Base-by-base conservation (phyloP, 768 basidiomycete genomes). In the Dacryopinax spathularia region DNA sequence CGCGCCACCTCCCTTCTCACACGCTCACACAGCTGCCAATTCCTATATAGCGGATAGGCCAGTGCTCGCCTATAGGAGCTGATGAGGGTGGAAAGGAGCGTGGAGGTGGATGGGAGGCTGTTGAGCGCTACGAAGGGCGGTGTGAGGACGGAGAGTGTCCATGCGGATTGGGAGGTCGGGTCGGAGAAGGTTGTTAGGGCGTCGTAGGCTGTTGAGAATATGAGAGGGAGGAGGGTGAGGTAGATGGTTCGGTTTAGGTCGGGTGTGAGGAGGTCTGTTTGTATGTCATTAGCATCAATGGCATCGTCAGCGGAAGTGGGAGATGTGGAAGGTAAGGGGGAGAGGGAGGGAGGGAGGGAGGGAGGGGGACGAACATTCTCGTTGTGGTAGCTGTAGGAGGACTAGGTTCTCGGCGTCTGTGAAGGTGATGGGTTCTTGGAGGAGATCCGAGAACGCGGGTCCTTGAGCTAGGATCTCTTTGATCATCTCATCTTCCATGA, bases 81-180 rank as follows among this genome's bases (percentile, higher is more conserved):
- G 31, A 79, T 68, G 62, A 91, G 72, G 0, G 80, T 77, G 20
- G 79, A 76, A 9, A 69, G 66, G n/a, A 88, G 70, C 65, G 85
- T 83, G 68, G 63, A 25, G 69, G 63, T 67, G 82, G 83, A n/a
- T 80, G 80, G 22, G 84, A 81, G 31, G 85, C 83, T 71, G 25
- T 91, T 87, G 33, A 93, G 82, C 0, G 90, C 86, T n/a, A 90
- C 84, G 73, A 93, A 89, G 1, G 84, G 82, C 56, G 90, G 85
- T 13, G 82, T 82, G 60, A 93, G 78, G 33, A 75, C 78, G 67
- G 83, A 80, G 62, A 93, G 79, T 1, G 91, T 93, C 90, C 90
- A 93, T 15, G 88, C 86, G 71, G 90, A 91, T 73, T 93, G 91
- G 6, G 88, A 80, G 1, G 87, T 90, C n/a, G 89, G 83, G 65